Evolutionary conservation across 2,329 filamentous ascomycete genomes (phyloP), one percentile per base, ranked within the genome.

Genomic region (Diplocarpon mali): DNA sequence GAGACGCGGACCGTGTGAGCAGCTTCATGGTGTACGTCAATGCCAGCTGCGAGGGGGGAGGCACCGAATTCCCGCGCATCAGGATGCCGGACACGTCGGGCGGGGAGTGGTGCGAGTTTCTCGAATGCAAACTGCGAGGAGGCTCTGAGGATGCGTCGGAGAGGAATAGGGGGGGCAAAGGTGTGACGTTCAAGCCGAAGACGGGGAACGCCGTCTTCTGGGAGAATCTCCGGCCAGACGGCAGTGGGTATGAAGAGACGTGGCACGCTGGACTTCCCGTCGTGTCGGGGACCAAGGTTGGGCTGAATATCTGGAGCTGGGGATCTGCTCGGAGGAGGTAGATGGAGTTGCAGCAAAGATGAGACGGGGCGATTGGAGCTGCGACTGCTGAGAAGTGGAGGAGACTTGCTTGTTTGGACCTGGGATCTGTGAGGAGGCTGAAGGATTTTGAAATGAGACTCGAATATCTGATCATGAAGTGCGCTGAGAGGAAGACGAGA

Each of bases 301-400:
- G 76, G 0, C 59, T 80, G 61, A 80, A 80, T 62, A 76, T 80
- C 49, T 80, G 76, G 76, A 78, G 71, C 60, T 79, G 75, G 75
- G 60, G 56, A 28, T 42, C 50, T 35, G 46, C 50, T n/a, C 42
- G 53, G 41, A 50, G 50, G 20, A 24, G 20, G 20, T 24, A 24
- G 20, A 7, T 24, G 20, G 20, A 3, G n/a, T 24, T 24, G 7
- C 20, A 24, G 20, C 20, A 24, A 24, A 24, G 20, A 24, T 24
- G 20, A 7, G 7, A 24, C 20, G 3, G 3, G 20, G 20, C 7
- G 3, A 7, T 24, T 7, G 20, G 20, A 24, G 20, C 20, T 24
- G 3, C n/a, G n/a, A n/a, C n/a, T n/a, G n/a, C n/a, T n/a, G n/a
- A n/a, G n/a, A n/a, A n/a, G n/a, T n/a, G n/a, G n/a, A n/a, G n/a